Evolutionary conservation across 2,329 filamentous ascomycete species (phyloP).

Genomic region (Diaporthe citriasiana): DNA sequence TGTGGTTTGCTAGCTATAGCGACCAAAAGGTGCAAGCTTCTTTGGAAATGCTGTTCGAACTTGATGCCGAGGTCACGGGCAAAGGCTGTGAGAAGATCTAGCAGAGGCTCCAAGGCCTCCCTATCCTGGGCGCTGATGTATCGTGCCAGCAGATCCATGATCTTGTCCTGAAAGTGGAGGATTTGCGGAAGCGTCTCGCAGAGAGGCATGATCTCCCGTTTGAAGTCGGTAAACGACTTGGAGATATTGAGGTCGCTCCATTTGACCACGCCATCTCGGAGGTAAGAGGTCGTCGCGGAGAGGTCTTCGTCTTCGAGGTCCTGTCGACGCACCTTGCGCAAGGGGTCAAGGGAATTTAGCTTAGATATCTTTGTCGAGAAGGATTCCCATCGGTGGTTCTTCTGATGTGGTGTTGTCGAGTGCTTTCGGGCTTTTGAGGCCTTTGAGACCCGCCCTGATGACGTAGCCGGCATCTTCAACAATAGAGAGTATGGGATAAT

Average conservation of each 20-base stretch:
- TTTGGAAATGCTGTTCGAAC: conserved; percentile 90
- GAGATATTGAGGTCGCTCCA: conserved; percentile 95
- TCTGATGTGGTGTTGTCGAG: conserved; percentile 82
- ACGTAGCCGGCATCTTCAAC: conserved; percentile 72
- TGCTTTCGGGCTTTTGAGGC: conserved; percentile 77
- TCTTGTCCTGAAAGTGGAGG: conserved; percentile 88
- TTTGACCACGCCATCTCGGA: conserved; percentile 84
- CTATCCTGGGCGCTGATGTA: conserved; percentile 85
- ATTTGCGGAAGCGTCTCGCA: conserved; percentile 94
- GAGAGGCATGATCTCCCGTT: conserved; percentile 79
- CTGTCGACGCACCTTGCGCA: conserved; percentile 89
- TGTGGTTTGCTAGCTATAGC: conserved; percentile 82
- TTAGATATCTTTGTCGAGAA: conserved; percentile 92
- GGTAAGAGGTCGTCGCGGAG: conserved; percentile 85
- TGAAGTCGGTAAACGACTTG: conserved; percentile 82
- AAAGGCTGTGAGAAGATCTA: conserved; percentile 91
- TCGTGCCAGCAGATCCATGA: conserved; percentile 81
- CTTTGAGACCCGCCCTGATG: conserved; percentile 78
- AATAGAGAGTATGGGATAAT: no score
- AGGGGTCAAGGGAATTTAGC: conserved; percentile 89
- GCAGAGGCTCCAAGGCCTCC: conserved; percentile 85
- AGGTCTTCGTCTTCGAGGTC: conserved; percentile 85
- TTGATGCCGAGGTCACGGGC: conserved; percentile 90
- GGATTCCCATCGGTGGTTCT: conserved; percentile 90
- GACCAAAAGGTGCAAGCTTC: conserved; percentile 81